Base-by-base conservation (phyloP, 495 filamentous ascomycete species). In the Talaromyces nanjingensis region DNA sequence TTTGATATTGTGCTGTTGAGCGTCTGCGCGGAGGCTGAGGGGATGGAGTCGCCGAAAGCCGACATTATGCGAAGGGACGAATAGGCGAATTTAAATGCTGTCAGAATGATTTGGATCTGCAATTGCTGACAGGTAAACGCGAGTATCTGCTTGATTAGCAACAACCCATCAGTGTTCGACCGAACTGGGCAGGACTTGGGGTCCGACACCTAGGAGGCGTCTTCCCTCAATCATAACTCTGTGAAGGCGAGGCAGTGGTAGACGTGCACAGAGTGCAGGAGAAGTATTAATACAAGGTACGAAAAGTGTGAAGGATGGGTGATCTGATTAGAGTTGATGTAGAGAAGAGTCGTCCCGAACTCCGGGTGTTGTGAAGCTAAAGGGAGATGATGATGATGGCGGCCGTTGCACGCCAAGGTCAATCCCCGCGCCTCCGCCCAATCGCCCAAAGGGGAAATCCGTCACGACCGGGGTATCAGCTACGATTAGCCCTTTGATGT, bases 1-100 rank as follows among this genome's bases (percentile, higher is more conserved):
- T 70, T 70, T 57, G 53, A 42, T 34, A 64, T 53, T 56, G 76
- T 60, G 54, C 65, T 25, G 45, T 53, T 62, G 60, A 42, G 25
- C 24, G 29, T 29, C 20, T 33, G 53, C 53, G 27, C 29, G 8
- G 60, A 34, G 16, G n/a, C 45, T 20, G 60, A 52, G 25, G 47
- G 47, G 6, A 33, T 33, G 22, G 60, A 16, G 25, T 37, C 9
- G 6, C 22, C 18, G 25, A 49, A 8, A 49, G 60, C 18, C 25
- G 60, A 62, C 60, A 62, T 62, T 27, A 53, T 53, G 22, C 18
- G 20, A 29, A 24, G 6, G 22, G 22, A 55, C 52, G 22, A 6
- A 54, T 20, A 27, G 20, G 52, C 9, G 18, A 14, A 7, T 9
- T 16, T 16, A 3, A 25, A 29, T 9, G 8, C 8, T 16, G 8